Evolutionary conservation across 805 yeast species (phyloP).

Genomic region (Spathaspora sp.): DNA sequence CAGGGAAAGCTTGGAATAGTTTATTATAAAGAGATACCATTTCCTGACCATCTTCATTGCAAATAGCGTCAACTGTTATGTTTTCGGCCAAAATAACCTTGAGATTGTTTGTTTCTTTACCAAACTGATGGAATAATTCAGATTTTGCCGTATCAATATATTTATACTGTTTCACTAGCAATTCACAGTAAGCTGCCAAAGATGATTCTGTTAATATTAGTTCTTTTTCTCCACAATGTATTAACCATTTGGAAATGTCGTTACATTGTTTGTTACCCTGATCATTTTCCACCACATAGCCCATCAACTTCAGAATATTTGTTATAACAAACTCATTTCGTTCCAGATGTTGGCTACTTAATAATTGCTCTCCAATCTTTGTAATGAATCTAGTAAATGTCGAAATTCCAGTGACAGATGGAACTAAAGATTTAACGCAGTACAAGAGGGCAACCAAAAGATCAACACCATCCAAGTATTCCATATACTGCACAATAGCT

Average conservation of each 20-base stretch:
- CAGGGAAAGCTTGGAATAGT: conserved; percentile 23
- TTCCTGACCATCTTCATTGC: background rate
- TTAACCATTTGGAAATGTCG: conserved; percentile 48
- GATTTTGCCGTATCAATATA: conserved; percentile 5
- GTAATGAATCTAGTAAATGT: background rate
- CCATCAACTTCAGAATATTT: conserved; percentile 11
- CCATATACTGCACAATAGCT: conserved; percentile 2
- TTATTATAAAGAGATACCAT: conserved; percentile 19
- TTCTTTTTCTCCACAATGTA: conserved; percentile 34
- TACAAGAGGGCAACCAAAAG: conserved; percentile 5
- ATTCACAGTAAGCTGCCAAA: conserved; percentile 21
- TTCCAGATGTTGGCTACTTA: conserved; percentile 28
- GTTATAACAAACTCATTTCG: conserved; percentile 37
- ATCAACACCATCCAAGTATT: conserved; percentile 3
- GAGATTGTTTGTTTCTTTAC: conserved; percentile 13
- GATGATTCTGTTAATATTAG: conserved; percentile 39
- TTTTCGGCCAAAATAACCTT: conserved; percentile 15
- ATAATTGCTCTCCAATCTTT: conserved; percentile 7
- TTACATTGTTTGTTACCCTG: conserved; percentile 31
- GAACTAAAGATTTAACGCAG: background rate
- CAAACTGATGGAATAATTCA: conserved; percentile 5
- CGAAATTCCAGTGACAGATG: background rate
- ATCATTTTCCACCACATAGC: background rate
- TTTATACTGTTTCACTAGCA: conserved; percentile 19
- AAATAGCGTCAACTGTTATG: conserved; percentile 6